These are phyloP conservation scores for Botryotinia narcissicola DNA, from an alignment of 2,329 filamentous ascomycete genomes.

Conservation along the genomic window DNA sequence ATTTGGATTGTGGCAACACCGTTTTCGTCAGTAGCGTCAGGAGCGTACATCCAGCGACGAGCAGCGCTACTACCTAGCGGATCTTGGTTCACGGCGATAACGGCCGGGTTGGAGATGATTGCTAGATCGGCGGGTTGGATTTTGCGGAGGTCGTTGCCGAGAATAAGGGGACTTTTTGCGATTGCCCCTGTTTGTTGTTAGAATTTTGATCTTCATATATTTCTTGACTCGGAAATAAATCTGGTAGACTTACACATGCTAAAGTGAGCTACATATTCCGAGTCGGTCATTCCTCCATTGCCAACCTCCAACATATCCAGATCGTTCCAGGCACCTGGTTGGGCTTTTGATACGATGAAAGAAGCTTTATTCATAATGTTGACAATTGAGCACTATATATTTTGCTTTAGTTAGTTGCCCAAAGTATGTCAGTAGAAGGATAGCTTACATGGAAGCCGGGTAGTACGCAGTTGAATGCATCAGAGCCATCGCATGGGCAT, in stretches of 20 bases:
- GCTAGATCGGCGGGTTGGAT: slow-evolving; percentile 40
- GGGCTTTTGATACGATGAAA: slow-evolving; percentile 35
- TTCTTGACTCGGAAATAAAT: not conserved
- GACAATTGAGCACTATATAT: slow-evolving; percentile 32
- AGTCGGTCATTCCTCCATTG: slow-evolving; percentile 40
- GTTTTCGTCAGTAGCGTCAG: slow-evolving; percentile 43
- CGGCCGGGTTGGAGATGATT: slow-evolving; percentile 44
- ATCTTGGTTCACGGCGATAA: slow-evolving; percentile 46
- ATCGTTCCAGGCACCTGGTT: slow-evolving; percentile 39
- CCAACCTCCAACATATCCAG: slow-evolving; percentile 42
- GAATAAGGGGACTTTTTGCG: slow-evolving; percentile 35
- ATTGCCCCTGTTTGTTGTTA: slow-evolving; percentile 29
- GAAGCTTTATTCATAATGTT: slow-evolving; percentile 36
- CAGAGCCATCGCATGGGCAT: slow-evolving; percentile 43
- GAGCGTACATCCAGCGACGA: slow-evolving; percentile 46
- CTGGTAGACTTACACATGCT: slow-evolving; percentile 32
- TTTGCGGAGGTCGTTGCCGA: slow-evolving; percentile 36
- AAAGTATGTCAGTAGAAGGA: not conserved
- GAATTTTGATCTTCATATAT: slow-evolving; percentile 1
- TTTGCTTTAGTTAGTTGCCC: not conserved
- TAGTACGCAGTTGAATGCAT: slow-evolving; percentile 35
- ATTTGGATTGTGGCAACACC: slow-evolving; percentile 49
- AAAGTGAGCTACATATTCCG: slow-evolving; percentile 40
- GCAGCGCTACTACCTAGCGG: slow-evolving; percentile 41
- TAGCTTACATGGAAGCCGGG: slow-evolving; percentile 32